Base-by-base conservation (phyloP, 2,329 filamentous ascomycete species). In the Calonectria pseudoreteaudii region DNA sequence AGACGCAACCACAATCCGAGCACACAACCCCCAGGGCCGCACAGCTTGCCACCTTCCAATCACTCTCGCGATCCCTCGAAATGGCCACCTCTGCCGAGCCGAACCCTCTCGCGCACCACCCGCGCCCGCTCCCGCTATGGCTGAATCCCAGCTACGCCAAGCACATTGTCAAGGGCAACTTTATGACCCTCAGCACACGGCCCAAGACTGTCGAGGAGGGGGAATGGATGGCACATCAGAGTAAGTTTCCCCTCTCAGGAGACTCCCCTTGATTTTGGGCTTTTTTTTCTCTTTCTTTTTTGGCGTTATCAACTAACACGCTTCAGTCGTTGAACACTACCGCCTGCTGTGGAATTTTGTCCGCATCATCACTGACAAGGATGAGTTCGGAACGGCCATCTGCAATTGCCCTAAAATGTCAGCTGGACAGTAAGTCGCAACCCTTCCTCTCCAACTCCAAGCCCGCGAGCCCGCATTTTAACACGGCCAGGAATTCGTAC, bases 361-460 rank as follows among this genome's bases (percentile, higher is more conserved):
- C 72, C 93, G 95, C 78, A 93, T 98, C 68, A 91, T 98, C 77
- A 94, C 97, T 81, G 95, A 97, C 82, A 92, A 94, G 81, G 95
- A 98, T 82, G 92, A 94, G 68, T 92, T 94, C 77, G 93, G 94
- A 58, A 88, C 88, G 71, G 91, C 93, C 9, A 93, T 98, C 80
- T 98, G 96, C 88, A 98, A 97, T 84, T 98, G 96, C 82, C 95
- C 96, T 56, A 95, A 94, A 75, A 98, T 98, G 95, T 97, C 96
- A 72, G 97, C 97, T 81, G 96, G 96, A 85, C 90, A 92, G 96
- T 98, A 89, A 88, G 95, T 20, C 13, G 38, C 34, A 28, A 23
- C 34, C n/a, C 36, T 30, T 7, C 31, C 52, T 7, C 31, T 26
- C 18, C 53, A 44, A 26, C 50, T 34, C 31, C 47, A 16, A 28